Evolutionary conservation across 2,329 filamentous ascomycete genomes (phyloP).

Genomic region (Berkeleyomyces rouxiae): DNA sequence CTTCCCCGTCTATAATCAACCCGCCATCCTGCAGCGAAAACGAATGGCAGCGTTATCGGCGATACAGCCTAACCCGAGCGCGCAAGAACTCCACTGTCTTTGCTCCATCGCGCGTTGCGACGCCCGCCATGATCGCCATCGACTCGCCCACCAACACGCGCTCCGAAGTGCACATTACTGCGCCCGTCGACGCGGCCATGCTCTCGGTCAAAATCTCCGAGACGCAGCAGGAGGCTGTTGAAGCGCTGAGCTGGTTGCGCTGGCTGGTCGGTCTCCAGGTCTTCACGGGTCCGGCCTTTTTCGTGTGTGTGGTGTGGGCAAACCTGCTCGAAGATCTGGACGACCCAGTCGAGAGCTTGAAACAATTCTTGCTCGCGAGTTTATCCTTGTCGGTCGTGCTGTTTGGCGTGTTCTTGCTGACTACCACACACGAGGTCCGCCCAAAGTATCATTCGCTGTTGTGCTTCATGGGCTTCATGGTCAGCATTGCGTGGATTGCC

Average conservation of each 20-base stretch:
- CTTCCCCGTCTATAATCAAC: conserved; percentile 14
- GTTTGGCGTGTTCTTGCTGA: conserved; percentile 48
- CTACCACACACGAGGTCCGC: conserved; percentile 49
- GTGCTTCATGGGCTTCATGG: conserved; percentile 78
- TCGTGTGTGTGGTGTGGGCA: conserved; percentile 59
- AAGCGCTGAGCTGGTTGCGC: conserved; percentile 58
- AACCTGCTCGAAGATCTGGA: conserved; percentile 44
- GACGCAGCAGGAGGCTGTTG: conserved; percentile 17
- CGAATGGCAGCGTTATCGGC: conserved; percentile 44
- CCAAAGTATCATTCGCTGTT: conserved; percentile 62
- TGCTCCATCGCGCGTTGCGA: conserved; percentile 18
- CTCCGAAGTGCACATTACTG: not conserved
- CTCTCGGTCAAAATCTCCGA: conserved; percentile 8
- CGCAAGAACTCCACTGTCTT: conserved; percentile 16
- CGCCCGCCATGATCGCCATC: conserved; percentile 20
- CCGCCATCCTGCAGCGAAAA: conserved; percentile 1
- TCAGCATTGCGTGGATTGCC: conserved; percentile 90
- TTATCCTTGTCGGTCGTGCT: conserved; percentile 52
- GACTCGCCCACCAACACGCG: conserved; percentile 15
- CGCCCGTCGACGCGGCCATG: conserved; percentile 3
- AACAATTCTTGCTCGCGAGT: conserved; percentile 43
- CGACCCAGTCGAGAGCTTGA: conserved; percentile 32
- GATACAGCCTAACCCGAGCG: conserved; percentile 25
- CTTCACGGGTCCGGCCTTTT: conserved; percentile 74
- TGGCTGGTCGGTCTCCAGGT: conserved; percentile 80